A percentile compares a stretch with the other conserved stretches of the same genome.
phyloP scores from a whole-genome alignment of 768 basidiomycete genomes.

The Podaxis pistillaris region DNA sequence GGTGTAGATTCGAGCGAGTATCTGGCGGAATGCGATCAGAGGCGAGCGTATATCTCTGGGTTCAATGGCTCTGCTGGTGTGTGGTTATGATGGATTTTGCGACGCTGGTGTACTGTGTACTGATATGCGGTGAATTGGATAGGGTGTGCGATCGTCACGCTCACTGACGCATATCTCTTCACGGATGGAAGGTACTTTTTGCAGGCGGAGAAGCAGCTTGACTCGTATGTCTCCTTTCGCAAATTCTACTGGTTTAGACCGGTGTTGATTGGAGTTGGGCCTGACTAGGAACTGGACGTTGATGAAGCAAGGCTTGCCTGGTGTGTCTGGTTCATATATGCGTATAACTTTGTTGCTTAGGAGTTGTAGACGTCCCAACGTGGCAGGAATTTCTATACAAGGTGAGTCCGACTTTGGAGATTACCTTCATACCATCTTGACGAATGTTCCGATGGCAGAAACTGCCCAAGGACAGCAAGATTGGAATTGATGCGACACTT shows the following conservation, averaged over 20 bases:
- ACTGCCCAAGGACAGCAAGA: slow-evolving; percentile 55
- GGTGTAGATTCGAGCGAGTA: slow-evolving; percentile 86
- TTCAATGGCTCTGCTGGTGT: slow-evolving; percentile 93
- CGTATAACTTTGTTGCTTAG: background rate
- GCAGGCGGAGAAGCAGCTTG: slow-evolving; percentile 89
- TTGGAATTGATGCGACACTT: slow-evolving; percentile 82
- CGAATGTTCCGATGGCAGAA: slow-evolving; percentile 38
- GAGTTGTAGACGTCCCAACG: slow-evolving; percentile 68
- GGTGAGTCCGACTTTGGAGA: slow-evolving; percentile 31
- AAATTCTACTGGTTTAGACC: background rate
- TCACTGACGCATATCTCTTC: slow-evolving; percentile 74
- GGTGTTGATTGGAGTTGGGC: background rate
- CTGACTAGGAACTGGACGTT: slow-evolving; percentile 77
- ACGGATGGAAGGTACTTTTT: slow-evolving; percentile 96
- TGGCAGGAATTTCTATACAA: slow-evolving; percentile 88
- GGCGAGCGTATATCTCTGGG: slow-evolving; percentile 87
- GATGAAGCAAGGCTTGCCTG: slow-evolving; percentile 89
- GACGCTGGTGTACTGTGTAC: slow-evolving; percentile 1
- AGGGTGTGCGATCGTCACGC: slow-evolving; percentile 80
- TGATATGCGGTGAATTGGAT: background rate
- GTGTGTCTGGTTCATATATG: slow-evolving; percentile 31
- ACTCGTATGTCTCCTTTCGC: slow-evolving; percentile 48
- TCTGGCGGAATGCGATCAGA: slow-evolving; percentile 77
- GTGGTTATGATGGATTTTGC: slow-evolving; percentile 16
- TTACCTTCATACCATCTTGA: background rate